Base-by-base conservation (phyloP, 2,329 filamentous ascomycete species). In the Colletotrichum tropicale region DNA sequence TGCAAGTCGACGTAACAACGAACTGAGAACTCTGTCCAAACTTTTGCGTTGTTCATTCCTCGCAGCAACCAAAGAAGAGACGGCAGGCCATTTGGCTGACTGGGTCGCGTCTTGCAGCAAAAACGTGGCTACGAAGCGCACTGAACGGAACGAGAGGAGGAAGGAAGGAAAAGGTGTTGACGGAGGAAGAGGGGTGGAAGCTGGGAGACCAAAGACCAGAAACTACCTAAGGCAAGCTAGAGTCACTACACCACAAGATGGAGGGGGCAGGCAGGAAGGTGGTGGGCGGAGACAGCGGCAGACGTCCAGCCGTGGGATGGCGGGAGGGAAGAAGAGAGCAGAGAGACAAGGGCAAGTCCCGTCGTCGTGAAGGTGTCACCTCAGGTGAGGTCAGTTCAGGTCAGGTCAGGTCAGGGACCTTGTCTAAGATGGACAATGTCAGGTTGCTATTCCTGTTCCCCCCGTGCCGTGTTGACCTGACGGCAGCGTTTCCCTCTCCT, bases 321-420 rank as follows among this genome's bases (percentile, higher is more conserved):
- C 70, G 24, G 56, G 28, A 61, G 18, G 56, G 38, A 18, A 34
- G 48, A 55, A 43, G 68, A 60, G 32, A 55, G 56, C n/a, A n/a
- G 55, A 36, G 32, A 69, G 16, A 34, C 43, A 52, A 21, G 55
- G 68, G 34, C 68, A 62, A 24, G 55, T 38, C n/a, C 43, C 6
- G 43, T 24, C 32, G 67, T 74, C 70, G 70, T 60, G 62, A 76
- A 76, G 70, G 74, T 55, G 73, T 73, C 73, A 75, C 62, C 21
- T 36, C 26, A 58, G 43, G 43, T 52, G n/a, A 52, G 43, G 43
- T 52, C 43, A 52, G 43, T 52, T 13, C 43, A 13, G 43, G n/a
- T n/a, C 43, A 21, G 43, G n/a, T n/a, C 43, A 21, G 43, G 43
- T 71, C 62, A 32, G 34, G 55, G 9, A 56, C 62, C 69, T 52